phyloP scores from a whole-genome alignment of 106 monocot genomes.

The Amphibolis antarctica region DNA sequence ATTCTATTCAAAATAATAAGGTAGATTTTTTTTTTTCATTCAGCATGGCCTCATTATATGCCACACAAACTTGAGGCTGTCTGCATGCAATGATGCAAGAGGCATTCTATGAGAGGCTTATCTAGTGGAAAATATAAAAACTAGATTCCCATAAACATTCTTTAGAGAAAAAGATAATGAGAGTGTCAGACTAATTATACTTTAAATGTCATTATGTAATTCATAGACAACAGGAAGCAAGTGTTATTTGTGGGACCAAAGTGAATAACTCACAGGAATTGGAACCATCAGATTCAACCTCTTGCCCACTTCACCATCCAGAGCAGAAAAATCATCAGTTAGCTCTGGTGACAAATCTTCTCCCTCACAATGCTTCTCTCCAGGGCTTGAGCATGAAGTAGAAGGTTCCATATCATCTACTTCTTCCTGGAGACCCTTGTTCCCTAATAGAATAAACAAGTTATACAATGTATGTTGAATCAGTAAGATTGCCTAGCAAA shows the following conservation, averaged over 20 bases:
- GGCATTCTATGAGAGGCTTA: too few relatives aligned
- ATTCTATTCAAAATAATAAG: too few relatives aligned
- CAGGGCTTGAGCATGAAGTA: conserved; percentile 72
- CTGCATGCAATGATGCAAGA: too few relatives aligned
- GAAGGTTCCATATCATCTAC: conserved; percentile 39
- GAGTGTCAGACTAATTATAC: too few relatives aligned
- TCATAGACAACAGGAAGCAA: neutral
- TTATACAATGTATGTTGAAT: conserved; percentile 2
- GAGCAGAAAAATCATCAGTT: conserved; percentile 42
- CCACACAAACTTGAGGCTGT: too few relatives aligned
- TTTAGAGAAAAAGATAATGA: too few relatives aligned
- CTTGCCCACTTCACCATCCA: conserved; percentile 83
- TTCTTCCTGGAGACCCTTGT: conserved; percentile 30
- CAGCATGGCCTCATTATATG: too few relatives aligned
- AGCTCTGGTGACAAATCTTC: conserved; percentile 38
- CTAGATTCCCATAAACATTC: neutral
- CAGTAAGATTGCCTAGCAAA: conserved; percentile 1
- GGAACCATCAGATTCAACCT: conserved; percentile 73
- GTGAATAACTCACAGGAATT: conserved; percentile 57
- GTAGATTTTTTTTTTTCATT: too few relatives aligned
- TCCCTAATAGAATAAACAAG: conserved; percentile 20
- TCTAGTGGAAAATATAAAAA: too few relatives aligned
- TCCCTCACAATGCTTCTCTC: conserved; percentile 23
- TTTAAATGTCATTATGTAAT: too few relatives aligned
- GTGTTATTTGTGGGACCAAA: neutral